Evolutionary conservation across 192 early-diverging fungal genomes (phyloP).

Genomic region (Chytriomyces sp.): DNA sequence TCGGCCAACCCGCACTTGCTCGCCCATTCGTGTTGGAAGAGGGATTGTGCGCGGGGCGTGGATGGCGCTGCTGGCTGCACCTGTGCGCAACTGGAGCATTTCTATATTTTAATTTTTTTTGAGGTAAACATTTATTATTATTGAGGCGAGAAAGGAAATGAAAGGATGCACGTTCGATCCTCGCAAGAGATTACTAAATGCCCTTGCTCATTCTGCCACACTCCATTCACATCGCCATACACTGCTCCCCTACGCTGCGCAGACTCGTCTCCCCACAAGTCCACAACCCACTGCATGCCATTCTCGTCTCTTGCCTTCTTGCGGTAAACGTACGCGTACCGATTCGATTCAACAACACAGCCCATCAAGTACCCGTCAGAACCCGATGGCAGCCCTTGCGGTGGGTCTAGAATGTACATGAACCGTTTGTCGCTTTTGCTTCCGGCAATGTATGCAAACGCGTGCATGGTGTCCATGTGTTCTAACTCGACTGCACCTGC

Average conservation of each 20-base stretch:
- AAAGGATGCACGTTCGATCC: neutral
- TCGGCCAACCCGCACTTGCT: neutral
- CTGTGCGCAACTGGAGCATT: too few relatives aligned
- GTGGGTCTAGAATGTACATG: neutral
- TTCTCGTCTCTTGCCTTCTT: neutral
- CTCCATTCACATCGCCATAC: neutral
- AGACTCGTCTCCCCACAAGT: neutral
- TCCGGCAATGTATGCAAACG: neutral
- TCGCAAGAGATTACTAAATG: neutral
- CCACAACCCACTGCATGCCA: conserved; percentile 1
- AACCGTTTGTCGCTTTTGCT: neutral
- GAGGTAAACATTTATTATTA: too few relatives aligned
- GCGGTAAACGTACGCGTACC: neutral
- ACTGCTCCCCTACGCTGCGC: too few relatives aligned
- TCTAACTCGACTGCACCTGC: neutral
- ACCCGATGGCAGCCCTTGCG: neutral
- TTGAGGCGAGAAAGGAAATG: neutral
- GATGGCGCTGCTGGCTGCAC: too few relatives aligned
- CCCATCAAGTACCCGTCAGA: neutral
- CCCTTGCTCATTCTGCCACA: neutral
- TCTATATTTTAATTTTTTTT: too few relatives aligned
- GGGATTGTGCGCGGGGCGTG: neutral
- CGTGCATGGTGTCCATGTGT: neutral
- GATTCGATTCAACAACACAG: neutral
- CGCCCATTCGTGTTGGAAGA: neutral